phyloP scores from a whole-genome alignment of 306 rosid genomes.

The Ochetophila trinervis region DNA sequence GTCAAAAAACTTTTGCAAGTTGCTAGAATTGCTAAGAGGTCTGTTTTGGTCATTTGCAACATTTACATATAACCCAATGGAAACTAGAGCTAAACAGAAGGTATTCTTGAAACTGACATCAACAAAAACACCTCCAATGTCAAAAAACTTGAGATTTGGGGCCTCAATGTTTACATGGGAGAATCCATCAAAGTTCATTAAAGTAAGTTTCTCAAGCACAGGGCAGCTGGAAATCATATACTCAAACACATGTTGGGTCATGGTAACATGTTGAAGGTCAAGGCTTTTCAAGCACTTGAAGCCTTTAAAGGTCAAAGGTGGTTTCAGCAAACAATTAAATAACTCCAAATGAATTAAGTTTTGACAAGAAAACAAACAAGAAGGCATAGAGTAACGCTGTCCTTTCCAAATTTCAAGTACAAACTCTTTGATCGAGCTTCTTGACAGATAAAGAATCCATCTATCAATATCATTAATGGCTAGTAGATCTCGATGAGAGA shows the following conservation, averaged over 20 bases:
- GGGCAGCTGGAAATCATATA: constrained; percentile 51
- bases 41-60: constrained; percentile 25
- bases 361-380: constrained; percentile 52
- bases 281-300: constrained; percentile 55
- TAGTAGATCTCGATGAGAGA: constrained; percentile 45
- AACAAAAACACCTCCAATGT: constrained; percentile 43
- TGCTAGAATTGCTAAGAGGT: constrained; percentile 27
- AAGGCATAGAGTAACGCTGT: constrained; percentile 47
- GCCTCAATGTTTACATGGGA: constrained; percentile 42
- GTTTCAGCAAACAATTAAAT: constrained; percentile 53
- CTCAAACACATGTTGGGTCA: constrained; percentile 48
- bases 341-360: constrained; percentile 44
- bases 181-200: constrained; percentile 53
- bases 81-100: constrained; percentile 42
- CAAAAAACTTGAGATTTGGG: constrained; percentile 45
- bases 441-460: constrained; percentile 49
- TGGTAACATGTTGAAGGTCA: constrained; percentile 47
- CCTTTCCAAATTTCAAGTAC: constrained; percentile 62
- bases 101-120: constrained; percentile 46
- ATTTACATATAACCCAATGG: constrained; percentile 42
- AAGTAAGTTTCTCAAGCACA: constrained; percentile 47
- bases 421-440: constrained; percentile 43
- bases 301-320: constrained; percentile 48
- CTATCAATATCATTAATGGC: constrained; percentile 48
- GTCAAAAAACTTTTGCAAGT: constrained; percentile 40